These are phyloP conservation scores for Ettlia oleoabundans DNA, from an alignment of 139 green algal species.

Conservation along the genomic window DNA sequence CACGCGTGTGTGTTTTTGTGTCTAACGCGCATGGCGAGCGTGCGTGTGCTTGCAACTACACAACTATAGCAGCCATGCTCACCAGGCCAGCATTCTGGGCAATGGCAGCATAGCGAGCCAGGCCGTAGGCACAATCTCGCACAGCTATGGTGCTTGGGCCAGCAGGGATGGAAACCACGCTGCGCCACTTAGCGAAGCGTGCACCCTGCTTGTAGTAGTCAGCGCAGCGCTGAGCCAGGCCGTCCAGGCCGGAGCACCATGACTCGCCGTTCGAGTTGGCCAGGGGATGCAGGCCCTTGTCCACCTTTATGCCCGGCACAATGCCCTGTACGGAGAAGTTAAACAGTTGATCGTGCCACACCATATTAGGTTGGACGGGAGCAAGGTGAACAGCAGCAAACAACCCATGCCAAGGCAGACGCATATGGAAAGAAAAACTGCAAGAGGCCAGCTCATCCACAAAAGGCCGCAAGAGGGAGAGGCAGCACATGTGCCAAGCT, in stretches of 20 bases:
- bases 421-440: too few species aligned
- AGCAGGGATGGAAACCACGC: constrained; percentile 90
- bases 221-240: constrained; percentile 86
- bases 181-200: constrained; percentile 98
- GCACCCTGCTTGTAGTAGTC: constrained; percentile 98
- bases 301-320: constrained; percentile 94
- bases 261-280: constrained; percentile 93
- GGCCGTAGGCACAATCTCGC: constrained; percentile 94
- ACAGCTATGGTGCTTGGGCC: constrained; percentile 77
- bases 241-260: constrained; percentile 96
- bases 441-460: too few species aligned
- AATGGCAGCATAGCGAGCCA: constrained; percentile 98
- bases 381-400: too few species aligned
- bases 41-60: too few species aligned
- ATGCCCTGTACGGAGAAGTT: constrained; percentile 54
- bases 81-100: constrained; percentile 56
- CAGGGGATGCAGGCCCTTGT: constrained; percentile 97
- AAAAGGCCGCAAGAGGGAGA: not conserved
- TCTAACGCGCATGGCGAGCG: too few species aligned
- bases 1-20: too few species aligned
- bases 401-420: too few species aligned
- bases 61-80: not conserved
- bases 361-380: too few species aligned
- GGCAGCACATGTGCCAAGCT: not conserved
- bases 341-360: too few species aligned